These are phyloP conservation scores for Epithemia pelagica DNA, from an alignment of 108 stramenopile species.

Conservation along the genomic window DNA sequence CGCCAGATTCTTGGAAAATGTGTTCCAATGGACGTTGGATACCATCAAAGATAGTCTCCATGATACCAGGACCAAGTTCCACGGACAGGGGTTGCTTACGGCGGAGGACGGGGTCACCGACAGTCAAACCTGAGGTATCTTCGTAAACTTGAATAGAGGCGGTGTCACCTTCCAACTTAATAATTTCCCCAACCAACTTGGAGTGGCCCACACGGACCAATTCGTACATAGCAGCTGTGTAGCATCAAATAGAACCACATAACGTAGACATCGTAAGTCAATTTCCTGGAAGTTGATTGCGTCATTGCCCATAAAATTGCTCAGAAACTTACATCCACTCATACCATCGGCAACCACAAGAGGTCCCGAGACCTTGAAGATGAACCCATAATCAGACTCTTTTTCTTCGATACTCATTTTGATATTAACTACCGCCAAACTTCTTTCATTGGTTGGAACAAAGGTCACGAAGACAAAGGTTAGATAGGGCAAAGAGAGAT, in stretches of 20 bases:
- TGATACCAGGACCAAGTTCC: slow-evolving; percentile 99
- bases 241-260: no score
- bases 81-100: slow-evolving; percentile 96
- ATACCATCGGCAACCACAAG: slow-evolving; percentile 98
- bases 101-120: slow-evolving; percentile 94
- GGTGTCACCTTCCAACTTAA: slow-evolving; percentile 98
- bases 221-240: slow-evolving; percentile 98
- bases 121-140: slow-evolving; percentile 96
- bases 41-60: slow-evolving; percentile 99
- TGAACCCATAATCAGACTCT: slow-evolving; percentile 97
- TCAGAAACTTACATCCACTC: no score
- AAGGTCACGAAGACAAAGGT: no score
- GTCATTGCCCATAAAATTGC: no score
- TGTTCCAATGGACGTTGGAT: slow-evolving; percentile 98
- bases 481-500: no score
- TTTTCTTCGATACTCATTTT: no score
- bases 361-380: slow-evolving; percentile 96
- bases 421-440: no score
- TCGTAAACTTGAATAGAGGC: slow-evolving; percentile 99
- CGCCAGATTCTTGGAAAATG: slow-evolving; percentile 81
- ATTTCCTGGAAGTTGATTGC: no score
- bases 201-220: slow-evolving; percentile 98
- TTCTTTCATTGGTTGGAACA: no score
- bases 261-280: no score
- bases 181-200: slow-evolving; percentile 99